Base-by-base conservation (phyloP, 805 yeast species). In the Candida sithepensis region DNA sequence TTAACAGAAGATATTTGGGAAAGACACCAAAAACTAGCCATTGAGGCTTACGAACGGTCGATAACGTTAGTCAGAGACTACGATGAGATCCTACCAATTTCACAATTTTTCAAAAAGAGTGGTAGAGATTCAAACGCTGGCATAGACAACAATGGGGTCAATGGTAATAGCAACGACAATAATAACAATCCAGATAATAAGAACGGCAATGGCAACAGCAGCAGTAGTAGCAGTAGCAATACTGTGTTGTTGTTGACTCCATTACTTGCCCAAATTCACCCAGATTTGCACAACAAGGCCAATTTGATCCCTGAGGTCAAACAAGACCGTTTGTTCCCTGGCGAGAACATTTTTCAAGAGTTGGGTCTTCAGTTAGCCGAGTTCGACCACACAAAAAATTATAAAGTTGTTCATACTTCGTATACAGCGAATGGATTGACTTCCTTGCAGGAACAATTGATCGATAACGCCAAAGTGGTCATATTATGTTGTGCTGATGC, bases 381-480 rank as follows among this genome's bases (percentile, higher is more conserved):
- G 36, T 73, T 71, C 43, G 54, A 53, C 14, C 18, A 41, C 9
- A 16, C 42, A 2, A 56, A 58, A 39, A 59, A 72, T 3, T 78
- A 74, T 53, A 75, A 75, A 48, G 79, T 81, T 1, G 56, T 73
- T 9, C 85, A 81, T 57, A 76, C 84, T 1, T 74, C 82, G 2
- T 81, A 81, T 54, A 78, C 84, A 0, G 83, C 75, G 4, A 74
- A 76, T 50, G 81, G 81, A 2, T 65, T 81, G 23, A 76, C 82
- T n/a, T 65, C 72, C 14, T 60, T 76, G 33, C 85, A 81, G 54
- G 85, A 80, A 56, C 64, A 69, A 24, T 67, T 79, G 44, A 77
- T 80, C 23, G 80, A 76, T 42, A 67, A 71, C 42, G 69, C 81
- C 6, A 74, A 75, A 46, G 74, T 77, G 7, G 77, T 77, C n/a